These are phyloP conservation scores for Obba rivulosa DNA, from an alignment of 768 basidiomycete species.

Conservation along the genomic window DNA sequence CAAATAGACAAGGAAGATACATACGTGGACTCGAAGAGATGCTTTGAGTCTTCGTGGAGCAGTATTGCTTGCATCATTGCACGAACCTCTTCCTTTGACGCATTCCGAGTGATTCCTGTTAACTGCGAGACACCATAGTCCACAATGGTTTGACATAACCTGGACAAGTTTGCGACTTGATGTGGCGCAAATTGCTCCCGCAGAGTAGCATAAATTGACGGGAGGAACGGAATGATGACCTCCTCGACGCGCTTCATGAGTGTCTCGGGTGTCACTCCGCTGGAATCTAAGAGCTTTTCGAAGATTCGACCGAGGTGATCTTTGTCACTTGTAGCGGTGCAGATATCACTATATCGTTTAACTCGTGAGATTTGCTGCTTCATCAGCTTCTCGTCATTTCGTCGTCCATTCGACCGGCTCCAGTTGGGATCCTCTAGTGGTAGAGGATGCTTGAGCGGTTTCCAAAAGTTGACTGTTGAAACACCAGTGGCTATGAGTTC, in stretches of 20 bases:
- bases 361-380: not conserved
- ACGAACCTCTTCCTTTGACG: not conserved
- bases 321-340: not conserved
- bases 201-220: no score
- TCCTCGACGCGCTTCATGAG: not conserved
- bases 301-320: not conserved
- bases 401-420: no score
- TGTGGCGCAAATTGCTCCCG: no score
- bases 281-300: not conserved
- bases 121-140: not conserved
- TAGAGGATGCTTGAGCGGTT: not conserved
- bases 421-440: no score
- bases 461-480: not conserved
- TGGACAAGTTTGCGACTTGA: no score
- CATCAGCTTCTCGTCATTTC: no score
- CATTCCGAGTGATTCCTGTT: not conserved
- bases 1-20: not conserved
- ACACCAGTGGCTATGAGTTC: not conserved
- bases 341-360: not conserved
- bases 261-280: not conserved
- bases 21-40: no score
- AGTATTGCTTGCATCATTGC: not conserved
- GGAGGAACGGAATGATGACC: conserved; percentile 2
- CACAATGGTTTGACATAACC: no score
- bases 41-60: not conserved